Conservation (phyloP, 768 basidiomycete species). For the Leccinum broughii region DNA sequence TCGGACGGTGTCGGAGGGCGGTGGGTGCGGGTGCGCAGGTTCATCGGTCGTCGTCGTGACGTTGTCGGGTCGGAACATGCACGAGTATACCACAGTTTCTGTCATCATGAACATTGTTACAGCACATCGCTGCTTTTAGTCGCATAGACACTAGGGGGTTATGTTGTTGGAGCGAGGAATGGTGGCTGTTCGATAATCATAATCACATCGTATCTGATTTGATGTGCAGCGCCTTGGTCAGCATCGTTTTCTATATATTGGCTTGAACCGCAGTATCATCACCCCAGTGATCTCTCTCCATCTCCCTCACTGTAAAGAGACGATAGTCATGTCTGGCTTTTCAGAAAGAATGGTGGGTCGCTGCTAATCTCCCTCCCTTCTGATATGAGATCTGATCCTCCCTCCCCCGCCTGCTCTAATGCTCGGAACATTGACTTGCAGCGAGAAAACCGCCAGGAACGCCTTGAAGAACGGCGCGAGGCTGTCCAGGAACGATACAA, state of each 20-base stretch:
- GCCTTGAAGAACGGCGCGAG: background rate
- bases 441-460: background rate
- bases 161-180: background rate
- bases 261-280: background rate
- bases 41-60: background rate
- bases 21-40: background rate
- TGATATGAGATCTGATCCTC: background rate
- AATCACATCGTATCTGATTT: too few relatives aligned
- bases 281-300: background rate
- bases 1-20: constrained; percentile 49
- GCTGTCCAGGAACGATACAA: background rate
- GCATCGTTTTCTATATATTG: background rate
- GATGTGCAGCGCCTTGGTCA: constrained; percentile 4
- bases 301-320: background rate
- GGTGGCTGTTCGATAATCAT: background rate
- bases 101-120: background rate
- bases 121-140: background rate
- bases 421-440: background rate
- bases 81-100: background rate
- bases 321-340: background rate
- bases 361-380: background rate
- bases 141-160: background rate
- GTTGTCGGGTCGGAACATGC: background rate
- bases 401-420: background rate
- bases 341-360: background rate